These are phyloP conservation scores for Penicillium sp. DNA, from an alignment of 2,329 filamentous ascomycete genomes.

Conservation along the genomic window DNA sequence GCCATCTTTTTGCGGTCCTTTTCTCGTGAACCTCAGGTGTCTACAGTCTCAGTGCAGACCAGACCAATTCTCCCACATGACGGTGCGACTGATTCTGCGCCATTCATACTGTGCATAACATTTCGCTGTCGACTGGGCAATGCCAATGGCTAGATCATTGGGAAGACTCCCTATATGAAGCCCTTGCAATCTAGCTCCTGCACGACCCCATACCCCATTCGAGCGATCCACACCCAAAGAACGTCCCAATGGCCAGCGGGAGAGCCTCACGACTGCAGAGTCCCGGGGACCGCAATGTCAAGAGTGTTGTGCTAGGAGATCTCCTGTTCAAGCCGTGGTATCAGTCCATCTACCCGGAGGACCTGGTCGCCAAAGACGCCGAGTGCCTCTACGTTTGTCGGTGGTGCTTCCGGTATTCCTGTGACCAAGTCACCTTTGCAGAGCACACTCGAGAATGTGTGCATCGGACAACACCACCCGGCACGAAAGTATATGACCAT, in stretches of 20 bases:
- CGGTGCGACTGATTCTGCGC: neutral
- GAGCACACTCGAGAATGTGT: constrained; percentile 51
- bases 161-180: constrained; percentile 6
- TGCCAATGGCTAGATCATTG: constrained; percentile 18
- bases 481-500: constrained; percentile 70
- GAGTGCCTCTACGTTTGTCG: constrained; percentile 80
- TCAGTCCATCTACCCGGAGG: constrained; percentile 78
- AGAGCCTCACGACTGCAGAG: constrained; percentile 27
- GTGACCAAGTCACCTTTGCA: constrained; percentile 36
- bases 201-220: neutral
- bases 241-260: constrained; percentile 28
- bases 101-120: neutral
- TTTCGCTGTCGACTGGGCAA: constrained; percentile 1
- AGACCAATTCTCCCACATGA: neutral
- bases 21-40: neutral
- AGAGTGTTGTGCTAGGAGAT: constrained; percentile 79
- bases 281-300: constrained; percentile 66
- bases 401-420: constrained; percentile 88
- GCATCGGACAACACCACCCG: constrained; percentile 55
- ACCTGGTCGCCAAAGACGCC: constrained; percentile 51
- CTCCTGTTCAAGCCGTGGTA: constrained; percentile 87
- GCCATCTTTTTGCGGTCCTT: neutral
- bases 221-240: neutral
- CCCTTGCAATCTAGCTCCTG: constrained; percentile 14
- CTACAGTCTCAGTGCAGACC: neutral